Base-by-base conservation (phyloP, 2,329 filamentous ascomycete species). In the Talaromyces sp. region DNA sequence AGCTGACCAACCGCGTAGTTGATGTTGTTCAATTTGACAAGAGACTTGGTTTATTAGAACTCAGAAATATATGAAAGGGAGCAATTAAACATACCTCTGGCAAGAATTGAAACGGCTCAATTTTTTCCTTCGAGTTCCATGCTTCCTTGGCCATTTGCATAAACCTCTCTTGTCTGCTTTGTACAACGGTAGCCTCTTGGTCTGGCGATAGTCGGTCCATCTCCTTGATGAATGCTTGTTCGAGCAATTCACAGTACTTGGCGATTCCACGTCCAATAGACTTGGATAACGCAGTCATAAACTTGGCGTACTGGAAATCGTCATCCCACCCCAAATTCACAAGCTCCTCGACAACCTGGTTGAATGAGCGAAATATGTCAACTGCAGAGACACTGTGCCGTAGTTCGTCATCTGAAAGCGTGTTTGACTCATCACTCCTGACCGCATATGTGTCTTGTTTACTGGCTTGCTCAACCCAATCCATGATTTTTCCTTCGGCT, bases 1-100 rank as follows among this genome's bases (percentile, higher is more conserved):
- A 99, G 83, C 71, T 96, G 91, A 61, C 92, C 85, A 78, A 96
- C 92, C 5, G 93, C 94, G 76, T 92, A 98, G 76, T 97, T 94
- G 66, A 99, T 88, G 71, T 99, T 96, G 81, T 99, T 99, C 68
- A 99, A 85, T 77, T 98, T 99, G 65, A 99, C 92, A 69, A 99
- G 90, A 5, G 93, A 97, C 91, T 96, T 67, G 42, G 4, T n/a
- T 27, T 47, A 23, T 12, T 1, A 27, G 8, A 28, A 14, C 9
- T 55, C 14, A 23, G 27, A 2, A 53, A 18, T n/a, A 14, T 27
- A 14, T 7, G 12, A 30, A 18, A 50, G 2, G 1, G 14, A n/a
- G 12, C 8, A 56, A 31, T 7, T 27, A 36, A 30, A 75, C 82
- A 77, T 79, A 93, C 91, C 85, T 96, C 90, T 2, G 92, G 87